Base-by-base conservation (phyloP, 805 yeast genomes). In the Lipomyces yamanashiensis region DNA sequence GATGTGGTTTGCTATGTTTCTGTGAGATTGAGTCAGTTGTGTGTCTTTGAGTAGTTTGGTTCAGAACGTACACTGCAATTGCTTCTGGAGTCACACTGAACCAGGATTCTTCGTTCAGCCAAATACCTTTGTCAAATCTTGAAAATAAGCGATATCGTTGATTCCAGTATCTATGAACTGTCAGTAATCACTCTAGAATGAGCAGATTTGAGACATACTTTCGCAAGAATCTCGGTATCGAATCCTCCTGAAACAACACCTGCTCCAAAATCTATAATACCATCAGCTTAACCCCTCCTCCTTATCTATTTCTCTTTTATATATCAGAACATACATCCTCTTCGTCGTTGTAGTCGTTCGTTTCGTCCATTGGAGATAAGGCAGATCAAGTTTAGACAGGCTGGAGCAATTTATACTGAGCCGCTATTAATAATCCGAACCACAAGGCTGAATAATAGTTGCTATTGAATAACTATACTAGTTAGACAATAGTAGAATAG, bases 21-120 rank as follows among this genome's bases (percentile, higher is more conserved):
- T 69, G 1, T 17, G 9, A 36, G n/a, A 34, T 6, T n/a, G 36
- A 21, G 37, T 13, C 15, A 37, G 44, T n/a, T 7, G 19, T 7
- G 41, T 13, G 41, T 2, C 13, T 21, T 9, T 15, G 19, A n/a
- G 3, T 12, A 36, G 47, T 15, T 19, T 10, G 17, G 21, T 2
- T 37, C 13, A 37, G 88, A 0, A 82, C 75, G 69, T 84, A 85
- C 6, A 77, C 75, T 0, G 96, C 92, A 2, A 87, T 74, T 1
- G 74, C 69, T 71, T 90, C 96, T 0, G 96, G 92, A 0, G 97
- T 90, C 1, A 90, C 96, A 53, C 91, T 85, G 72, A 79, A 90
- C 96, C 95, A 90, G 13, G 90, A 76, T 73, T 89, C 96, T 34
- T 83, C 78, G 0, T 89, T 87, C 80, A 90, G 78, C 67, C 80